Base-by-base conservation (phyloP, 768 basidiomycete species). In the Lactarius tabidus region DNA sequence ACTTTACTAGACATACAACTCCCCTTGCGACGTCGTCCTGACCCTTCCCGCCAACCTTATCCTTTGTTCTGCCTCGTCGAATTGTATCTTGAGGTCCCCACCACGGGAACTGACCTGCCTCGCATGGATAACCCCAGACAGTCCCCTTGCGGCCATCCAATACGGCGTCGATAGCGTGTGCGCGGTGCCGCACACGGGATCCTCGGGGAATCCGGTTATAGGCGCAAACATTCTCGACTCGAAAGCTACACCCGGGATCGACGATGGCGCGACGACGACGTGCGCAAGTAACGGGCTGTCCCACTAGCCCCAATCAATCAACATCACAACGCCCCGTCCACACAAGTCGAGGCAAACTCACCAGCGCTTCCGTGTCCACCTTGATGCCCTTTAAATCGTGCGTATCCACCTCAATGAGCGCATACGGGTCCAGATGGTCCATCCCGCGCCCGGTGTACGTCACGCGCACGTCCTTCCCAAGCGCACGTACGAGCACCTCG, bases 151-250 rank as follows among this genome's bases (percentile, higher is more conserved):
- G 3, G 8, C 23, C 45, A 56, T 57, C 79, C 74, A 77, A 67
- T 74, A 77, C 1, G 72, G 70, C n/a, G 70, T 69, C 20, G 75
- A 60, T 3, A 73, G 39, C 8, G 70, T 66, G 58, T 75, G 74
- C 2, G 74, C 74, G 2, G 72, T 73, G 1, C 76, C 75, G 33
- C 71, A 73, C 23, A 76, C 75, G 14, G 75, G 75, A 56, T 77
- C 76, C 35, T 76, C 75, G 6, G 39, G 28, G 4, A 72, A 28
- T 0, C 71, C 75, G 6, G 60, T 38, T 8, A 55, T 48, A 1
- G 73, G 67, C 2, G 54, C 72, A 54, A 77, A 76, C n/a, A 74
- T 71, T 23, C 76, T 71, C 18, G 75, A 75, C 35, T 70, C 65
- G 53, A 75, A 75, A 20, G 70, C 62, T 38, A 60, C 62, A 3